A percentile compares a stretch with the other conserved stretches of the same genome.
Conservation (phyloP, 2,329 filamentous ascomycete species). For the Sclerotinia nivalis region DNA sequence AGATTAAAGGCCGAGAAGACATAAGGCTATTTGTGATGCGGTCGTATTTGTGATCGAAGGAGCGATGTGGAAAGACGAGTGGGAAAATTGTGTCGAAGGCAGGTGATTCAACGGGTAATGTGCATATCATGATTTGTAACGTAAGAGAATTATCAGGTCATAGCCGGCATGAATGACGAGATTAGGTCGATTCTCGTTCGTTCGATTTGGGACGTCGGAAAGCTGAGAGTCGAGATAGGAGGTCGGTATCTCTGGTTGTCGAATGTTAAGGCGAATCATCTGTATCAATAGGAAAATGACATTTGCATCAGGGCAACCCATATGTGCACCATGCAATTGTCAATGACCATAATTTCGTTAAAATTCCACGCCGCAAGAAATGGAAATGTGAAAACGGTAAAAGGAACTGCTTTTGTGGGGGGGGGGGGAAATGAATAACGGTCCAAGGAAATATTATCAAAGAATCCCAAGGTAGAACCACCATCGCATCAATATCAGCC, state of each 20-base stretch:
- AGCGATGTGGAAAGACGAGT: constrained; percentile 37
- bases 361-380: constrained; percentile 42
- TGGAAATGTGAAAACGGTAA: constrained; percentile 37
- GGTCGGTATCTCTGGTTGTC: constrained; percentile 42
- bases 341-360: constrained; percentile 43
- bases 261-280: constrained; percentile 42
- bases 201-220: constrained; percentile 41
- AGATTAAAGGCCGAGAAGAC: constrained; percentile 30
- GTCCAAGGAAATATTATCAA: constrained; percentile 33
- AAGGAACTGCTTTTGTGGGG: constrained; percentile 43
- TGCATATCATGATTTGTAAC: constrained; percentile 39
- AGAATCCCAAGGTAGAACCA: constrained; percentile 42
- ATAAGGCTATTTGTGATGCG: constrained; percentile 29
- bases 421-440: constrained; percentile 32
- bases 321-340: constrained; percentile 37
- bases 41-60: constrained; percentile 28
- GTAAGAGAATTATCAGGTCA: constrained; percentile 41
- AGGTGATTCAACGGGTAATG: constrained; percentile 29
- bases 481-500: constrained; percentile 54
- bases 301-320: constrained; percentile 34
- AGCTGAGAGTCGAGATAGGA: constrained; percentile 42
- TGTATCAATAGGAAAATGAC: constrained; percentile 39
- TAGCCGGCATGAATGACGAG: constrained; percentile 43
- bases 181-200: constrained; percentile 45
- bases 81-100: constrained; percentile 29